phyloP scores from a whole-genome alignment of 225 moss, liverwort and hornwort genomes.

The Pleurozium schreberi region DNA sequence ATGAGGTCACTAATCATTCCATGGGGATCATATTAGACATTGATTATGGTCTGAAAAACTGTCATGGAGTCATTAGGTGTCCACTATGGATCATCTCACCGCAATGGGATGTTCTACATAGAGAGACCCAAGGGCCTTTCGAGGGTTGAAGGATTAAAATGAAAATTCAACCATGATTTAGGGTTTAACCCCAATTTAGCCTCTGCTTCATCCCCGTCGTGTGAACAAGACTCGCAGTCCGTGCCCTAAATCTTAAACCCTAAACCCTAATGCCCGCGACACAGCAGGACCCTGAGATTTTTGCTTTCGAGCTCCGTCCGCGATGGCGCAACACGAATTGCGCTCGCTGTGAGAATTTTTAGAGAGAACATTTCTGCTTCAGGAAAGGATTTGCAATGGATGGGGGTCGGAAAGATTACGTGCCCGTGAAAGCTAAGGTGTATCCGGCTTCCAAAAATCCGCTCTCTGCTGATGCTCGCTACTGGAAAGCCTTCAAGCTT shows the following conservation, averaged over 20 bases:
- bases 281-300: background rate
- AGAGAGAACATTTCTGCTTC: background rate
- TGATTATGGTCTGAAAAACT: too few species aligned
- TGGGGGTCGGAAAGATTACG: slow-evolving; percentile 31
- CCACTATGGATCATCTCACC: too few species aligned
- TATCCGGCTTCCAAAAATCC: slow-evolving; percentile 58
- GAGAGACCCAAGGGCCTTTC: too few species aligned
- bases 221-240: background rate
- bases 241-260: background rate
- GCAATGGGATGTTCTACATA: too few species aligned
- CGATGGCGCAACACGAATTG: slow-evolving; percentile 1
- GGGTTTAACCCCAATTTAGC: background rate
- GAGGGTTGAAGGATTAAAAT: too few species aligned
- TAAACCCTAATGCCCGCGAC: background rate
- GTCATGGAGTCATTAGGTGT: too few species aligned
- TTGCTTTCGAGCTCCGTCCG: background rate
- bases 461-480: slow-evolving; percentile 53
- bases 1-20: too few species aligned
- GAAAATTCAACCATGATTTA: too few species aligned
- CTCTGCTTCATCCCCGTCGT: background rate
- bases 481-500: slow-evolving; percentile 62
- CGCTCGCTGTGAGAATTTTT: background rate
- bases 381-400: slow-evolving; percentile 12
- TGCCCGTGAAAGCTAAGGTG: slow-evolving; percentile 49
- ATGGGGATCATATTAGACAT: too few species aligned